Evolutionary conservation across 1,139 yeast genomes (phyloP), one percentile per base, ranked within the genome.

Genomic region (Blastobotrys niveus): DNA sequence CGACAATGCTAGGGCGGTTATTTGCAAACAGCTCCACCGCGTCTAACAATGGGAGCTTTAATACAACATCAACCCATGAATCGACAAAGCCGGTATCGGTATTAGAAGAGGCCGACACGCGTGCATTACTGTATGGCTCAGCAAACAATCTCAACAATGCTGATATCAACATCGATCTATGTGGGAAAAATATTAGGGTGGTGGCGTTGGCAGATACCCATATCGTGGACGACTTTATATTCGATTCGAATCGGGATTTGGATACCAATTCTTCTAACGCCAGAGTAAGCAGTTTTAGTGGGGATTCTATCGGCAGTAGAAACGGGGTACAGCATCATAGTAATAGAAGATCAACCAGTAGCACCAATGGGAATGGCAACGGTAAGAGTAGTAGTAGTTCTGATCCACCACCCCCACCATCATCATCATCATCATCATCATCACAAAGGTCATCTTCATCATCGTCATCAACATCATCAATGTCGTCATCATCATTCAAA

Each of bases 51-150:
- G 14, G 30, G n/a, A 12, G 14, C n/a, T 12, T 12, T 12, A 27
- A 12, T 12, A 5, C 34, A 31, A 31, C 21, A 14, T 6, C 34
- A 31, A 31, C 21, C 14, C 36, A 29, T 5, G 50, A 43, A 10
- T 43, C 46, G 18, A 10, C 19, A 33, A 17, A n/a, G 35, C 58
- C 58, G 8, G 47, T 54, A 9, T 57, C 61, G 21, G 49, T 55
- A 21, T 47, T 56, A 18, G 63, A 59, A 37, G 63, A 59, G 38
- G 52, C 56, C 7, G 59, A 58, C 38, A 58, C 62, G 10, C 48
- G 59, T 10, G 53, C 48, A 21, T 49, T 59, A 20, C 49, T 59
- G 30, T 59, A 59, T 43, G 62, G 63, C 21, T 34, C 46, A 24
- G 27, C 46, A 9, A 22, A 19, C 9, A 25, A 25, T 24, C 21